Percentiles rank a stretch among this genome's conserved stretches.
These are phyloP conservation scores for Fusarium falciforme DNA, from an alignment of 2,329 filamentous ascomycete species.

Conservation along the genomic window DNA sequence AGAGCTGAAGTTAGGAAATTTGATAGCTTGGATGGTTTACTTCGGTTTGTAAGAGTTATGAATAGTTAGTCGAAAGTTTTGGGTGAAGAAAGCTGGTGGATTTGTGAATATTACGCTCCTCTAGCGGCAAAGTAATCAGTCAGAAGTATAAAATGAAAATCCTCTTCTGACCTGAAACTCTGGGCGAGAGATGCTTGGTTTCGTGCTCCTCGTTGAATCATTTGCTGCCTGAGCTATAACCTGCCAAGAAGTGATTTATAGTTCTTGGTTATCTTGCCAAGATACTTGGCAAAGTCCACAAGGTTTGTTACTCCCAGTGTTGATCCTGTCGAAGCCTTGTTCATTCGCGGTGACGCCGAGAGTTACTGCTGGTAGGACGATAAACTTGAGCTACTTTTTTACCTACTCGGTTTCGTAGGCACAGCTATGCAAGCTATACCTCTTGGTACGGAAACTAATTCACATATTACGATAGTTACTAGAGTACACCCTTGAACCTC, in stretches of 20 bases:
- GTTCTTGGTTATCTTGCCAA: background rate
- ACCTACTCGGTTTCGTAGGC: background rate
- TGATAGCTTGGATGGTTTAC: background rate
- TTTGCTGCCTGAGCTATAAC: background rate
- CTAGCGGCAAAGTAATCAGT: background rate
- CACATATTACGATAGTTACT: background rate
- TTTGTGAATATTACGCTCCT: background rate
- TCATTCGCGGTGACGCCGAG: too few relatives aligned
- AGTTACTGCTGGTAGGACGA: background rate
- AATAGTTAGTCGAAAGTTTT: background rate
- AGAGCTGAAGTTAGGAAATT: too few relatives aligned
- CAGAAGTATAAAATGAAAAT: background rate
- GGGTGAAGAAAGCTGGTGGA: background rate
- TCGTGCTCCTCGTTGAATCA: too few relatives aligned
- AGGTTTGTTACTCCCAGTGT: background rate
- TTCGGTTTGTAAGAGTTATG: background rate
- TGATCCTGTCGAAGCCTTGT: too few relatives aligned
- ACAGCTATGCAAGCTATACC: background rate
- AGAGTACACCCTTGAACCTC: background rate
- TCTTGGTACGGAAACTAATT: background rate
- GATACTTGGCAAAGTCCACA: background rate
- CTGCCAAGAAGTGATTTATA: background rate
- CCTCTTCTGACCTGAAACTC: background rate
- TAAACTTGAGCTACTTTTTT: background rate
- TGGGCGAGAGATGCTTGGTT: too few relatives aligned